phyloP scores from a whole-genome alignment of 2,329 filamentous ascomycete species.

The Venturia aucupariae region DNA sequence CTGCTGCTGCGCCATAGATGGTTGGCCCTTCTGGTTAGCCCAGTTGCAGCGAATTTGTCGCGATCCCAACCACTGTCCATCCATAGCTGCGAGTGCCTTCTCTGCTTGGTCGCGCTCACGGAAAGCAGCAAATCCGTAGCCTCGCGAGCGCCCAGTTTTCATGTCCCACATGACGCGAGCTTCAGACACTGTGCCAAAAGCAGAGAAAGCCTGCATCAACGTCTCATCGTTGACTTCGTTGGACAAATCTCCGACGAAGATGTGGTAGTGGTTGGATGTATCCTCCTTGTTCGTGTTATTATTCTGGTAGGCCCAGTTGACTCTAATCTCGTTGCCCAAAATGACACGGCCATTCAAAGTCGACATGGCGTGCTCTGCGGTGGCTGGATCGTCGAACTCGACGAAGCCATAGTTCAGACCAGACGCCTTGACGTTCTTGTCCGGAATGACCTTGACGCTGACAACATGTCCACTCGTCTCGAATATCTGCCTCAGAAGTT shows the following conservation, averaged over 20 bases:
- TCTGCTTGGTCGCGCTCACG: constrained; percentile 88
- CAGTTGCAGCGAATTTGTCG: constrained; percentile 98
- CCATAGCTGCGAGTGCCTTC: constrained; percentile 94
- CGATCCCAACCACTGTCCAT: constrained; percentile 97
- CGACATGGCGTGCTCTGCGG: constrained; percentile 93
- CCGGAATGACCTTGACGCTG: constrained; percentile 98
- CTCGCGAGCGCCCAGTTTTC: constrained; percentile 96
- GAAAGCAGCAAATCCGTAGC: constrained; percentile 97
- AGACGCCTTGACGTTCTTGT: constrained; percentile 80
- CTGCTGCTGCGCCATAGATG: constrained; percentile 95
- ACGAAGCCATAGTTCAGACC: constrained; percentile 98
- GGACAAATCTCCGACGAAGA: constrained; percentile 94
- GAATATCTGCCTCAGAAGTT: constrained; percentile 94
- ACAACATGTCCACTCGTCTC: constrained; percentile 97
- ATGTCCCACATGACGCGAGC: constrained; percentile 99
- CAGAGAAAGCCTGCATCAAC: constrained; percentile 85
- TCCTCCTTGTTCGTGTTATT: constrained; percentile 93
- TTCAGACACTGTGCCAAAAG: constrained; percentile 91
- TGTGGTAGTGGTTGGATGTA: constrained; percentile 96
- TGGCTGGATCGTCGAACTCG: constrained; percentile 95
- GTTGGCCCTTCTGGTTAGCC: constrained; percentile 99
- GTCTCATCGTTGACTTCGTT: constrained; percentile 99
- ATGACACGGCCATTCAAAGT: constrained; percentile 92
- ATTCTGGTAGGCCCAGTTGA: constrained; percentile 99
- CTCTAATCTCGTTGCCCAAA: constrained; percentile 91